These are phyloP conservation scores for Pseudozyma thailandica DNA, from an alignment of 1,284 basidiomycete species.

Conservation along the genomic window DNA sequence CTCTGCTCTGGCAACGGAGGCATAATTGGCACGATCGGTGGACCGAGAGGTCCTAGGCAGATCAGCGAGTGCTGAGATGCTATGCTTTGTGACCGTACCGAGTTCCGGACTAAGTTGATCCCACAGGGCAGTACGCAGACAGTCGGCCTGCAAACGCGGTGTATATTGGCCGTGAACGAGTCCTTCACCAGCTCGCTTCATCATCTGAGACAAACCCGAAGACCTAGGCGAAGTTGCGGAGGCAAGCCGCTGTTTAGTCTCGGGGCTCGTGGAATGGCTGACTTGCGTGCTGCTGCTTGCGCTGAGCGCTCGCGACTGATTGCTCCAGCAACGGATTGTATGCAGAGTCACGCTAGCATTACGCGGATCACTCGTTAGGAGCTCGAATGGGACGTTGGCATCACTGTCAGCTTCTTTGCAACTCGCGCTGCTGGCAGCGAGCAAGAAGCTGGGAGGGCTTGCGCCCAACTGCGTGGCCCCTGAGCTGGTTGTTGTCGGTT, in stretches of 20 bases:
- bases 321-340: constrained; percentile 30
- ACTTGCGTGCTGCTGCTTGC: constrained; percentile 6
- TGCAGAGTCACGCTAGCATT: constrained; percentile 24
- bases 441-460: constrained; percentile 21
- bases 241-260: constrained; percentile 10
- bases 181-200: constrained; percentile 38
- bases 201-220: constrained; percentile 47
- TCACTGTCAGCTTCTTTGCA: constrained; percentile 1
- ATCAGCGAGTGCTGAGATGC: constrained; percentile 5
- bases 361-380: constrained; percentile 33
- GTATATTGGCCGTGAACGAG: constrained; percentile 16
- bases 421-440: background rate
- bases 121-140: constrained; percentile 31
- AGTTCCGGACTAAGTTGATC: constrained; percentile 20
- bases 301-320: constrained; percentile 10
- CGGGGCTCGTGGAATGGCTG: constrained; percentile 5
- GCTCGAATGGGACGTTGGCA: constrained; percentile 20
- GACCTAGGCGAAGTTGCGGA: constrained; percentile 21
- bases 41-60: background rate
- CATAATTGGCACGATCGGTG: constrained; percentile 2
- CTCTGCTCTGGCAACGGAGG: constrained; percentile 40
- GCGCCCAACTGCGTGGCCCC: background rate
- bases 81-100: constrained; percentile 14
- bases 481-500: background rate
- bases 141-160: constrained; percentile 31